Base-by-base conservation (phyloP, 306 rosid genomes). In the Sicyos edulis region DNA sequence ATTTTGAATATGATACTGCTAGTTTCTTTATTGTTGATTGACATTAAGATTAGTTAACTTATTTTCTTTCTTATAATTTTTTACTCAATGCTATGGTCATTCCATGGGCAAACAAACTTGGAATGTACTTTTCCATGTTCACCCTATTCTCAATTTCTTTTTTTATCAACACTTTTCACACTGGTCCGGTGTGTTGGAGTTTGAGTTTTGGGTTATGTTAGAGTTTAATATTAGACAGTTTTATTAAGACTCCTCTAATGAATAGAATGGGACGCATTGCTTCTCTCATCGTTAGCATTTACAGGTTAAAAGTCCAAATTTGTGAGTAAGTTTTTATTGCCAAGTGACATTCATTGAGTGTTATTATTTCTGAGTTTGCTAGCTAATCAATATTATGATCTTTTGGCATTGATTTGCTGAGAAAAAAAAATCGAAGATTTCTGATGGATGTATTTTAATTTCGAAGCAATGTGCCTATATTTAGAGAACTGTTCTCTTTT, bases 1-100 rank as follows among this genome's bases (percentile, higher is more conserved):
- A 73, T 29, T 74, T 60, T 60, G 15, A 54, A 51, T 50, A 11
- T 49, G 16, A 22, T 49, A 68, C n/a, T 20, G 71, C 29, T n/a
- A 40, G n/a, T 40, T 19, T 37, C 6, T 37, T 37, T 37, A 37
- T 37, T 37, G 42, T 37, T 37, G 42, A 37, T 37, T 37, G 42
- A 37, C 42, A 37, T 37, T 2, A 37, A 37, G 42, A 68, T 49
- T 4, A 21, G 20, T 64, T 60, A 34, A 37, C 56, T 13, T 68
- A 37, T 58, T 47, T 50, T 49, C 12, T 40, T 21, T 21, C 40
- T 42, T 44, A 72, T 57, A 52, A 14, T 8, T 5, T 29, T 16
- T 37, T 12, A 17, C 47, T 70, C 61, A 26, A 32, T 51, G 37
- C 37, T 2, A 32, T 32, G 37, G 37, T 32, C 37, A 5, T 32